Percentiles rank a stretch among this genome's conserved stretches.
Evolutionary conservation across 2,329 filamentous ascomycete species (phyloP).

Genomic region (Phoma herbarum): DNA sequence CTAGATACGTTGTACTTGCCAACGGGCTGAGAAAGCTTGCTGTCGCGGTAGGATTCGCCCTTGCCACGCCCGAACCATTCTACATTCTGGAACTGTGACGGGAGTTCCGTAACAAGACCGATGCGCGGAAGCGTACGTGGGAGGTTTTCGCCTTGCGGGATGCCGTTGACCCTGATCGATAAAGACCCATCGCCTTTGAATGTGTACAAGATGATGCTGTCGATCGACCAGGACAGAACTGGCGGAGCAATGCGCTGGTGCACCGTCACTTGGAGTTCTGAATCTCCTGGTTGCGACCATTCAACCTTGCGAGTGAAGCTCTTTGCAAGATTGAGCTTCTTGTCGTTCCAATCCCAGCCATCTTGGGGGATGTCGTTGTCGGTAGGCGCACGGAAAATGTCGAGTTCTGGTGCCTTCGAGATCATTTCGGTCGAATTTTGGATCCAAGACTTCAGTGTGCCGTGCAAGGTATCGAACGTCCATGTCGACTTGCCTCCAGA

Average conservation of each 20-base stretch:
- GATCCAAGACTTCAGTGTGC: conserved; percentile 54
- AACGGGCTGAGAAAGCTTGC: conserved; percentile 65
- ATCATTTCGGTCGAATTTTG: conserved; percentile 45
- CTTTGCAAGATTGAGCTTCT: conserved; percentile 40
- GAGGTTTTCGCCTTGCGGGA: conserved; percentile 58
- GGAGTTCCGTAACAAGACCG: conserved; percentile 66
- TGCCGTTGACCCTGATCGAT: conserved; percentile 56
- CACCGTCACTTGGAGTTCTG: conserved; percentile 51
- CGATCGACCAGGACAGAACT: conserved; percentile 63
- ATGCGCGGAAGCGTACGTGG: conserved; percentile 68
- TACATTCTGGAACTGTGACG: conserved; percentile 57
- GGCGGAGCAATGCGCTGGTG: conserved; percentile 65
- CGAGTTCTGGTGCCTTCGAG: conserved; percentile 51
- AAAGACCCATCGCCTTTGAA: conserved; percentile 59
- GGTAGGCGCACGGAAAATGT: conserved; percentile 71
- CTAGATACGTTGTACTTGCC: conserved; percentile 57
- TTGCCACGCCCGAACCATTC: conserved; percentile 72
- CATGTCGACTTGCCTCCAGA: conserved; percentile 52
- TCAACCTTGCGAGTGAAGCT: conserved; percentile 38
- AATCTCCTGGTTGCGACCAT: conserved; percentile 46
- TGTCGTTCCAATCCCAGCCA: conserved; percentile 65
- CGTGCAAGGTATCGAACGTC: conserved; percentile 61
- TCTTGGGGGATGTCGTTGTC: conserved; percentile 69
- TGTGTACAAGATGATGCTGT: conserved; percentile 60
- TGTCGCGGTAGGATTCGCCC: conserved; percentile 72